phyloP scores from a whole-genome alignment of 2,329 filamentous ascomycete genomes.

The Beauveria medogensis region DNA sequence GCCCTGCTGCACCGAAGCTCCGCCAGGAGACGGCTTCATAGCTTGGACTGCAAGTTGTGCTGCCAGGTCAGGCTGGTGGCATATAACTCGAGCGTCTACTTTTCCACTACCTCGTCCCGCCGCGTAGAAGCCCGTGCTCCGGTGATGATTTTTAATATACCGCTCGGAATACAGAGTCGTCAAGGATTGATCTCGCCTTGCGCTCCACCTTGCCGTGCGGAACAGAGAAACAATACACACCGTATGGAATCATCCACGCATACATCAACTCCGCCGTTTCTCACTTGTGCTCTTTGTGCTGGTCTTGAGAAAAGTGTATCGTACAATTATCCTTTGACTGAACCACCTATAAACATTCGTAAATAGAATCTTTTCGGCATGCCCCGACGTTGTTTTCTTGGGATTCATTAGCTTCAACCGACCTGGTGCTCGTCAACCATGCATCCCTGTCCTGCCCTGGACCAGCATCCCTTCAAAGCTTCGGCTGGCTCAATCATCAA shows the following conservation, averaged over 20 bases:
- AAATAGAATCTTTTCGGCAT: constrained; percentile 14
- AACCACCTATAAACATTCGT: constrained; percentile 12
- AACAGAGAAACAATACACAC: constrained; percentile 19
- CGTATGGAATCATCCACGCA: constrained; percentile 6
- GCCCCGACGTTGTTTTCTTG: constrained; percentile 15
- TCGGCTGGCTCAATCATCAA: constrained; percentile 24
- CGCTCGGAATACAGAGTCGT: constrained; percentile 69
- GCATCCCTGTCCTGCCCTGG: no score
- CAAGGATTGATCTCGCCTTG: constrained; percentile 69
- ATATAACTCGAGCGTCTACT: constrained; percentile 5
- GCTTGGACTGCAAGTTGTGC: background rate
- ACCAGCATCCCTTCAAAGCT: no score
- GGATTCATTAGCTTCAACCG: constrained; percentile 14
- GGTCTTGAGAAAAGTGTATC: constrained; percentile 26
- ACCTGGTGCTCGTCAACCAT: constrained; percentile 10
- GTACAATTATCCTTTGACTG: constrained; percentile 20
- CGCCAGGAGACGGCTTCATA: constrained; percentile 2
- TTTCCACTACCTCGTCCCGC: constrained; percentile 9
- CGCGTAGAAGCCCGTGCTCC: constrained; percentile 7
- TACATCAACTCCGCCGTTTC: background rate
- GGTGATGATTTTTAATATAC: constrained; percentile 41
- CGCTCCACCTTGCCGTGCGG: constrained; percentile 69
- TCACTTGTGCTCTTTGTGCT: background rate
- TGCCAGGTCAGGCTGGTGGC: constrained; percentile 4
- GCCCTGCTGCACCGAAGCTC: constrained; percentile 3